Conservation (phyloP, 805 yeast genomes). For the Candida namnaoensis region DNA sequence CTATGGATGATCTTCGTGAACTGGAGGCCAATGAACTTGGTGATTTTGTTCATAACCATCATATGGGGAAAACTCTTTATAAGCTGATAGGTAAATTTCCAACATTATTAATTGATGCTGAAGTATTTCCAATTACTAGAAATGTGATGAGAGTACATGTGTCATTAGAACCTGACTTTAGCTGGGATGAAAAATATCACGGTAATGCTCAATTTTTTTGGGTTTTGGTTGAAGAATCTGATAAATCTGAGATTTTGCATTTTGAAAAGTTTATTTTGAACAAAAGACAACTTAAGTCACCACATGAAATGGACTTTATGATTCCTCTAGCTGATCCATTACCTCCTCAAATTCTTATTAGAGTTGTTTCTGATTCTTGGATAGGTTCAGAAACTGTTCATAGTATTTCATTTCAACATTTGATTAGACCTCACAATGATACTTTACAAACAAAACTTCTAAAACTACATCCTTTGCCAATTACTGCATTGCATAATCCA, state of each 20-base stretch:
- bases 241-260: slow-evolving; percentile 64
- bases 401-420: slow-evolving; percentile 80
- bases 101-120: slow-evolving; percentile 61
- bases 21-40: slow-evolving; percentile 75
- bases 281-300: slow-evolving; percentile 39
- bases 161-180: slow-evolving; percentile 62
- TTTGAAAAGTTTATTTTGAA: slow-evolving; percentile 72
- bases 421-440: slow-evolving; percentile 83
- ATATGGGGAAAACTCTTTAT: slow-evolving; percentile 60
- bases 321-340: slow-evolving; percentile 82
- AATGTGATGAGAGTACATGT: slow-evolving; percentile 80
- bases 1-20: slow-evolving; percentile 67
- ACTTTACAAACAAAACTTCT: slow-evolving; percentile 77
- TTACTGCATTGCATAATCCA: slow-evolving; percentile 65
- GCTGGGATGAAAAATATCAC: slow-evolving; percentile 78
- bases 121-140: slow-evolving; percentile 80
- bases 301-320: slow-evolving; percentile 82
- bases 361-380: slow-evolving; percentile 82
- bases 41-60: slow-evolving; percentile 75
- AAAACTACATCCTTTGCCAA: slow-evolving; percentile 79
- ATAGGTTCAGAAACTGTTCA: slow-evolving; percentile 73
- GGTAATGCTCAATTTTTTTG: slow-evolving; percentile 84
- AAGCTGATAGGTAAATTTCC: slow-evolving; percentile 69
- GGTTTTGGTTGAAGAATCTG: slow-evolving; percentile 87
- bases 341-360: slow-evolving; percentile 82